Evolutionary conservation across 805 yeast species (phyloP).

Genomic region (Lipomyces chichibuensis): DNA sequence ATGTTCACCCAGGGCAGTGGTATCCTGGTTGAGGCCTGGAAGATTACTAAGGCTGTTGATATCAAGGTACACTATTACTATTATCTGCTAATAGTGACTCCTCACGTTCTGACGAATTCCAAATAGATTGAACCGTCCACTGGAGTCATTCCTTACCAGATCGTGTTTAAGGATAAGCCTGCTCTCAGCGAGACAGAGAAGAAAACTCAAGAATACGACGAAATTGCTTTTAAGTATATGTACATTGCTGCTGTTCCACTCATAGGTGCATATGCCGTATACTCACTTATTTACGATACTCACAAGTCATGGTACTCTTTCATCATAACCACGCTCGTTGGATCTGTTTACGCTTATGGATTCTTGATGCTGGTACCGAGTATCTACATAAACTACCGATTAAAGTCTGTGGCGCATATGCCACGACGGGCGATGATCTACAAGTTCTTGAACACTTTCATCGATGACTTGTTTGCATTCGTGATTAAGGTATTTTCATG

Average conservation of each 20-base stretch:
- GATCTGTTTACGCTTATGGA: conserved; percentile 50
- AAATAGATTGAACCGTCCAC: conserved; percentile 24
- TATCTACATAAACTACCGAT: conserved; percentile 49
- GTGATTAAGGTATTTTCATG: conserved; percentile 42
- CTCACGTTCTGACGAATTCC: neutral
- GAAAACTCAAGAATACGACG: conserved; percentile 49
- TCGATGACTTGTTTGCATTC: conserved; percentile 49
- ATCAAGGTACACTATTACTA: conserved; percentile 29
- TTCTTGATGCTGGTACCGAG: conserved; percentile 49
- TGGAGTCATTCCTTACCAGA: conserved; percentile 36
- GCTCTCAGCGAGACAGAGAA: conserved; percentile 46
- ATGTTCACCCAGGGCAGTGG: conserved; percentile 47
- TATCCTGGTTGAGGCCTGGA: conserved; percentile 50
- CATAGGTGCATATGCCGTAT: conserved; percentile 45
- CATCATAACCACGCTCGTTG: conserved; percentile 48
- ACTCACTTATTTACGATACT: conserved; percentile 47
- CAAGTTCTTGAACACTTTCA: conserved; percentile 49
- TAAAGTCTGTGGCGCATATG: conserved; percentile 51
- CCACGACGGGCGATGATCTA: conserved; percentile 50
- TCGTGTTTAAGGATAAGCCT: conserved; percentile 44
- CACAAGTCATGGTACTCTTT: conserved; percentile 52
- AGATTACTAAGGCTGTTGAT: conserved; percentile 47
- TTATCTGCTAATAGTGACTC: neutral
- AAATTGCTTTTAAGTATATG: conserved; percentile 47
- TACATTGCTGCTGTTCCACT: conserved; percentile 48